Conservation (phyloP, 202 grass and related monocot genomes). For the Elaeis oleifera region DNA sequence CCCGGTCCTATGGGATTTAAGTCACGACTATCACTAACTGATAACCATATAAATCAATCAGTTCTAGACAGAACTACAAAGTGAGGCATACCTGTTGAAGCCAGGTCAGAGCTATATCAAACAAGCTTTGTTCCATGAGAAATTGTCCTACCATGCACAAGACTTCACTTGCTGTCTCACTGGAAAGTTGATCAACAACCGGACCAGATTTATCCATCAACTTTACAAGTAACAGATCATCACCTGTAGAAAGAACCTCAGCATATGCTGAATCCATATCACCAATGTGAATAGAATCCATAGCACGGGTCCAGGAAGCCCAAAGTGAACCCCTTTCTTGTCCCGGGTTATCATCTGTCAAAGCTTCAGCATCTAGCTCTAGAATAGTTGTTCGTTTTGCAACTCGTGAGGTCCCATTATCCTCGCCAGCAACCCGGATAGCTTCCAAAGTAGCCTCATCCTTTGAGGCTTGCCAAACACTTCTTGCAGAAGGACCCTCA, state of each 20-base stretch:
- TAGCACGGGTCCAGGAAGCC: slow-evolving; percentile 72
- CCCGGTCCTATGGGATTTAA: no score
- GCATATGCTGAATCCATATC: slow-evolving; percentile 77
- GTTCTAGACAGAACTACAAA: not conserved
- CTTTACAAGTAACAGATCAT: slow-evolving; percentile 77
- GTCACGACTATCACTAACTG: no score
- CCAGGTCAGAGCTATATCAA: slow-evolving; percentile 81
- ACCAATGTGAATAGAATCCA: slow-evolving; percentile 74
- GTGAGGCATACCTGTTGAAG: slow-evolving; percentile 66
- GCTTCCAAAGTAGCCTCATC: slow-evolving; percentile 95
- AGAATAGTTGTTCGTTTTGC: slow-evolving; percentile 42
- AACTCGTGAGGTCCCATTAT: slow-evolving; percentile 66
- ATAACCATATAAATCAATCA: no score
- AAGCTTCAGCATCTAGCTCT: slow-evolving; percentile 61
- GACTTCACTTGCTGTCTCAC: slow-evolving; percentile 69
- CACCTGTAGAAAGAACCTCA: slow-evolving; percentile 71
- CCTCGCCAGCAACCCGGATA: slow-evolving; percentile 83
- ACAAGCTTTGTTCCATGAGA: slow-evolving; percentile 81
- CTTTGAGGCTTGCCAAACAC: slow-evolving; percentile 94
- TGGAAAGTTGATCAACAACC: slow-evolving; percentile 70
- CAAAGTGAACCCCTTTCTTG: slow-evolving; percentile 64
- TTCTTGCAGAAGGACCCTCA: slow-evolving; percentile 92
- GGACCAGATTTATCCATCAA: slow-evolving; percentile 95
- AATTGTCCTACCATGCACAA: slow-evolving; percentile 73
- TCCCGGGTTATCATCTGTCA: slow-evolving; percentile 62